Conservation (phyloP, 2,329 filamentous ascomycete genomes). For the Sarocladium strictum region DNA sequence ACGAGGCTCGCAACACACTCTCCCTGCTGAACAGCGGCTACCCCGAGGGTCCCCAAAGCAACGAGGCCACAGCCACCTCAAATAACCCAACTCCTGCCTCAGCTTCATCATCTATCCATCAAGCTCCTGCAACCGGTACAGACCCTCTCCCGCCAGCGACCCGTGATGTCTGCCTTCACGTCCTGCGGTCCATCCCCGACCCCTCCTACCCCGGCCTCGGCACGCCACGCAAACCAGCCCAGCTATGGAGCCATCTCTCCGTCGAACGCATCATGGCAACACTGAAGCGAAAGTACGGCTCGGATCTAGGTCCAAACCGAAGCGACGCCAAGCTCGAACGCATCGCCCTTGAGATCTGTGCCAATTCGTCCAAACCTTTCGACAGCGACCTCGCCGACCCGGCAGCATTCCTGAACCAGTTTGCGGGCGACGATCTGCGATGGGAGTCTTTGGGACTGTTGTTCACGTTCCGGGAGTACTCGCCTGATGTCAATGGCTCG, state of each 20-base stretch:
- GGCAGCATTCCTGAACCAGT: slow-evolving; percentile 32
- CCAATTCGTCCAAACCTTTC: slow-evolving; percentile 31
- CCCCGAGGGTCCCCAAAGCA: not conserved
- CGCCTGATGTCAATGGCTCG: slow-evolving; percentile 5
- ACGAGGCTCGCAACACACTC: slow-evolving; percentile 34
- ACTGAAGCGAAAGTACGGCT: slow-evolving; percentile 25
- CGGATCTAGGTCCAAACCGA: slow-evolving; percentile 18
- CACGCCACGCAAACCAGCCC: slow-evolving; percentile 15
- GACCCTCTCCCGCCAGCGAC: slow-evolving; percentile 28
- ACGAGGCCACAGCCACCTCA: not conserved
- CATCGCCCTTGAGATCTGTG: slow-evolving; percentile 28
- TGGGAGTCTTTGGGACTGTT: slow-evolving; percentile 39
- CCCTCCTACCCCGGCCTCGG: slow-evolving; percentile 16
- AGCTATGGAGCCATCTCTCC: slow-evolving; percentile 26
- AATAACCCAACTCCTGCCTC: not conserved
- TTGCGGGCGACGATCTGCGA: slow-evolving; percentile 30
- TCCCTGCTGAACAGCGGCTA: slow-evolving; percentile 23
- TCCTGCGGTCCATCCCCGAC: slow-evolving; percentile 30
- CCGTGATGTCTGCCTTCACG: slow-evolving; percentile 23
- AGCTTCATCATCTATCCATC: not conserved
- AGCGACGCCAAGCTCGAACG: slow-evolving; percentile 27
- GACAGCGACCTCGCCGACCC: slow-evolving; percentile 27
- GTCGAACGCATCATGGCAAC: slow-evolving; percentile 23
- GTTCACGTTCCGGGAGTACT: slow-evolving; percentile 15
- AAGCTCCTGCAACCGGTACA: slow-evolving; percentile 18